Conservation (phyloP, 2,329 filamentous ascomycete genomes). For the Penicillium sp. region DNA sequence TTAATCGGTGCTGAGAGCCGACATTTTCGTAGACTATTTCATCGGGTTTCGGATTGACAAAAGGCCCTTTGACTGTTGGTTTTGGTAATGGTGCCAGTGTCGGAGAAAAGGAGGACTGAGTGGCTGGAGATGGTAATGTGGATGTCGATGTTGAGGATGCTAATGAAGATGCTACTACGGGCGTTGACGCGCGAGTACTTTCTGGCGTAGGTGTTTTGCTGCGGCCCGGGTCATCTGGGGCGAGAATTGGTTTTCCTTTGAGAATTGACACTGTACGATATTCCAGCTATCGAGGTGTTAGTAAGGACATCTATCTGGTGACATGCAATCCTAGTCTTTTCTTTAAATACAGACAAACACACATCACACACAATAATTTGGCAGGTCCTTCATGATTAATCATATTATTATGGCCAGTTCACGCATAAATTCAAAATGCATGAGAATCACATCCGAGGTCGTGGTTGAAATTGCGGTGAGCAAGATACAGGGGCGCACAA, state of each 20-base stretch:
- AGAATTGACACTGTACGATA: conserved; percentile 21
- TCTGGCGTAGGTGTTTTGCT: conserved; percentile 10
- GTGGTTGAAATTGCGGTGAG: conserved; percentile 11
- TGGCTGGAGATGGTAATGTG: not conserved
- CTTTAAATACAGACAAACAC: not conserved
- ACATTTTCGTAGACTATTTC: conserved; percentile 18
- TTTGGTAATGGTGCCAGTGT: not conserved
- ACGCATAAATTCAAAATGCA: not conserved
- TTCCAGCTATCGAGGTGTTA: conserved; percentile 15
- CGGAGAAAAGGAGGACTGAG: not conserved
- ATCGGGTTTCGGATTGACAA: conserved; percentile 22
- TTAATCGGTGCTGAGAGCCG: conserved; percentile 19
- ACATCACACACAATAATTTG: not conserved
- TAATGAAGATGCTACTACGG: conserved; percentile 5
- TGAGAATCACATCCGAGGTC: not conserved
- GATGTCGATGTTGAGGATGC: not conserved
- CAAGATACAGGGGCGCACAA: not conserved
- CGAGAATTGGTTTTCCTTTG: conserved; percentile 21
- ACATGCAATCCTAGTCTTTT: not conserved
- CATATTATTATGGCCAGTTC: not conserved
- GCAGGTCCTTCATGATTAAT: not conserved
- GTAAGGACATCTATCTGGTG: not conserved
- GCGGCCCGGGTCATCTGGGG: conserved; percentile 23
- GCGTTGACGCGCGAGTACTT: conserved; percentile 9
- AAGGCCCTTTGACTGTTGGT: conserved; percentile 18